phyloP scores from a whole-genome alignment of 2,329 filamentous ascomycete species.

The Aspergillus nomiae region DNA sequence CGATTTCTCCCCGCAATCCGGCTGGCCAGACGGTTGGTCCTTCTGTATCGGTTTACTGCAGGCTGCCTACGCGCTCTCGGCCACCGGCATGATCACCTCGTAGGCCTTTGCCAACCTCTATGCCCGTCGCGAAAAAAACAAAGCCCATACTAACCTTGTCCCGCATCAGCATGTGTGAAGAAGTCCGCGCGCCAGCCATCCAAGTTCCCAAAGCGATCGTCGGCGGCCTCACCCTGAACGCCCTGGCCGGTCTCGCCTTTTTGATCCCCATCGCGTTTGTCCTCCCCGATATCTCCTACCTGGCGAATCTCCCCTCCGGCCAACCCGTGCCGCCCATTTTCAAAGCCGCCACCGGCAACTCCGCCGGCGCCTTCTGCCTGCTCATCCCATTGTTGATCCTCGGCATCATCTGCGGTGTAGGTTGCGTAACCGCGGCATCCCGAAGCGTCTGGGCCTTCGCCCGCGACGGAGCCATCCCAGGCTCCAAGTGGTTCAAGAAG shows the following conservation, averaged over 20 bases:
- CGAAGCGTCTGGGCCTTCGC: conserved; percentile 75
- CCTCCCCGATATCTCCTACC: conserved; percentile 64
- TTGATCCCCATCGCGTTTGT: conserved; percentile 74
- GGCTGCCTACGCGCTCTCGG: conserved; percentile 68
- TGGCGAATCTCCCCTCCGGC: conserved; percentile 66
- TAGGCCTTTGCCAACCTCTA: conserved; percentile 44
- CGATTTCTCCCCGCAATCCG: conserved; percentile 63
- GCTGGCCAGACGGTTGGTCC: conserved; percentile 70
- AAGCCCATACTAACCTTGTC: conserved; percentile 11
- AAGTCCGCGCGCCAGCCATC: conserved; percentile 63
- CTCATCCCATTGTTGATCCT: conserved; percentile 68
- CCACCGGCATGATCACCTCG: conserved; percentile 76
- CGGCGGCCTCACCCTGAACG: conserved; percentile 65
- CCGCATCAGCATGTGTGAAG: conserved; percentile 61
- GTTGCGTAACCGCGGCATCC: conserved; percentile 70
- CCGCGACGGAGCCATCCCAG: conserved; percentile 71
- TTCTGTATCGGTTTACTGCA: conserved; percentile 71
- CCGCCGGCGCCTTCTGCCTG: conserved; percentile 70
- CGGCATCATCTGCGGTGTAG: conserved; percentile 72
- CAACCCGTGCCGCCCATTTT: conserved; percentile 76
- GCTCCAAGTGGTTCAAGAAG: conserved; percentile 63
- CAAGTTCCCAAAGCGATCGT: conserved; percentile 72
- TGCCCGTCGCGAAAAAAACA: neutral
- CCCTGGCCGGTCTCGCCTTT: conserved; percentile 65
- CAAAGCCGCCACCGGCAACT: conserved; percentile 70